Conservation (phyloP, 2,329 filamentous ascomycete genomes). For the Apiospora rasikravindrae region DNA sequence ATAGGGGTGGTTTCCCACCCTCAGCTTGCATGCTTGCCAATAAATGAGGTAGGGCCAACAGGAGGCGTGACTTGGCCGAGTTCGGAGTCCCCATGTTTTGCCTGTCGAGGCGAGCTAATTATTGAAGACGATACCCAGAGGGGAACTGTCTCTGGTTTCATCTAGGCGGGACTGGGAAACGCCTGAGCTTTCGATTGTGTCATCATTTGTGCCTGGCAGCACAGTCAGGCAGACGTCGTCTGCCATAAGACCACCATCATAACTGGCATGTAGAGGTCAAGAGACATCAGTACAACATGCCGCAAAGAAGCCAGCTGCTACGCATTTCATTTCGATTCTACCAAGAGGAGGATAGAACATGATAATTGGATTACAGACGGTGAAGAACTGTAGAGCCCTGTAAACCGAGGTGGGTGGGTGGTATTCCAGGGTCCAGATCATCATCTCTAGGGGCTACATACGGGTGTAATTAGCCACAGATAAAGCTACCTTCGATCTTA, state of each 20-base stretch:
- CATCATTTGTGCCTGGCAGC: constrained; percentile 1
- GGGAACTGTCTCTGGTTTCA: not conserved
- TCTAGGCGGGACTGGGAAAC: constrained; percentile 4
- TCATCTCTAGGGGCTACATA: not conserved
- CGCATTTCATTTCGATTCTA: not conserved
- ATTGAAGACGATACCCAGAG: constrained; percentile 3
- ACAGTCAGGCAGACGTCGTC: constrained; percentile 3
- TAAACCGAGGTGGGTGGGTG: not conserved
- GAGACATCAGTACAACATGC: not conserved
- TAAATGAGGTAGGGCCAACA: not conserved
- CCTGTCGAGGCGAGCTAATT: not conserved
- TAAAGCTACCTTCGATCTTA: constrained; percentile 3
- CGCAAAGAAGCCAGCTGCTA: not conserved
- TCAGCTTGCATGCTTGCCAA: not conserved
- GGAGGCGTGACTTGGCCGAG: constrained; percentile 1
- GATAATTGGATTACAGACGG: not conserved
- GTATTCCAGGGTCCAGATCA: constrained; percentile 11
- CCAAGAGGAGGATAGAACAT: not conserved
- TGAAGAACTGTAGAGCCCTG: not conserved
- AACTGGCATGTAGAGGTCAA: not conserved
- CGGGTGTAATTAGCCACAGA: not conserved
- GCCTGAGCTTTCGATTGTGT: constrained; percentile 1
- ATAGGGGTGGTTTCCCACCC: not conserved
- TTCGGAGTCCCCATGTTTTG: constrained; percentile 1
- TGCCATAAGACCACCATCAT: constrained; percentile 3